Evolutionary conservation across 192 early-diverging fungal genomes (phyloP).

Genomic region (Gigaspora rosea): DNA sequence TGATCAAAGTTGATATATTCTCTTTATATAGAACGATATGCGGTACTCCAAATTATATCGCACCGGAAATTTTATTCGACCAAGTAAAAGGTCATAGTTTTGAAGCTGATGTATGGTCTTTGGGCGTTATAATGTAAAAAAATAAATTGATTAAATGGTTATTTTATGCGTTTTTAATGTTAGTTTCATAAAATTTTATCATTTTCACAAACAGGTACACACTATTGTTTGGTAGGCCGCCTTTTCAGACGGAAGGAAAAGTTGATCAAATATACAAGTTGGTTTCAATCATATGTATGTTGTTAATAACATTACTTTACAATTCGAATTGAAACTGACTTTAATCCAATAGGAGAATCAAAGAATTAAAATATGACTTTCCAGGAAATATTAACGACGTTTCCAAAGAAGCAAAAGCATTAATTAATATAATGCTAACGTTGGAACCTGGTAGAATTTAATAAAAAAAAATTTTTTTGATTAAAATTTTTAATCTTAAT

Average conservation of each 20-base stretch:
- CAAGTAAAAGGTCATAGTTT: constrained; percentile 81
- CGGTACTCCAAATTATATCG: constrained; percentile 98
- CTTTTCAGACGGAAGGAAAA: constrained; percentile 79
- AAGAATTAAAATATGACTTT: constrained; percentile 27
- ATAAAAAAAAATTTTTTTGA: background rate
- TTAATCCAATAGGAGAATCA: constrained; percentile 57
- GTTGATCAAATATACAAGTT: constrained; percentile 79
- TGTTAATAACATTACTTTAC: background rate
- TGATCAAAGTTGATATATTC: no score
- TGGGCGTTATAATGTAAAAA: constrained; percentile 84
- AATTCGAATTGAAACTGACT: no score
- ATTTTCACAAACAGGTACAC: constrained; percentile 64
- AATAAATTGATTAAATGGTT: background rate
- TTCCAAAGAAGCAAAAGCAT: constrained; percentile 49
- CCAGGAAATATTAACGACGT: constrained; percentile 23
- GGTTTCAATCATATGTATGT: constrained; percentile 16
- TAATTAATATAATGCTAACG: constrained; percentile 71
- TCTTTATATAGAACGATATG: constrained; percentile 73
- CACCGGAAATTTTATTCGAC: constrained; percentile 91
- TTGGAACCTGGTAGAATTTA: constrained; percentile 54
- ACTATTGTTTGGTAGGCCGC: constrained; percentile 83
- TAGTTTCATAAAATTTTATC: background rate
- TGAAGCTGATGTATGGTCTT: constrained; percentile 94
- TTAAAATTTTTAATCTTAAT: background rate
- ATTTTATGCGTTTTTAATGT: no score